Evolutionary conservation across 108 stramenopile genomes (phyloP), one percentile per base, ranked within the genome.

Genomic region (Nitzschia inconspicua): DNA sequence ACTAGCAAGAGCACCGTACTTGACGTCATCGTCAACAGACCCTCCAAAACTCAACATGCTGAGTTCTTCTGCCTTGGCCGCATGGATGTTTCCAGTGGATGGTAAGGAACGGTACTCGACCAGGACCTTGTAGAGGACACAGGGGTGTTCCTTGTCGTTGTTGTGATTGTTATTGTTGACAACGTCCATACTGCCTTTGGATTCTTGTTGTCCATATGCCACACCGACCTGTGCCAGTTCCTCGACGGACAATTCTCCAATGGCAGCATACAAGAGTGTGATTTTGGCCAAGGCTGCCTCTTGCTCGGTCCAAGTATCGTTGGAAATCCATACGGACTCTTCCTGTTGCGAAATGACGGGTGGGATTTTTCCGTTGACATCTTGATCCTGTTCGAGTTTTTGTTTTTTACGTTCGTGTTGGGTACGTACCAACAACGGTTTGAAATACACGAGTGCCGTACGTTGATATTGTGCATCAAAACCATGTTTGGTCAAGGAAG

Each of bases 21-120:
- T 82, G 50, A 82, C 76, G 48, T 76, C 81, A 40, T 82, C 81
- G 47, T 82, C 81, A n/a, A 82, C 65, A 43, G 62, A 65, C 3
- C 76, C 81, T 0, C 81, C 81, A 54, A 82, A 82, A 39, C 65
- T 70, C 1, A 82, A 49, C 81, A 82, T 82, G 62, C 61, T 64
- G 6, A 82, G 49, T 53, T 82, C 81, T 60, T 82, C 81, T 14
- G 81, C 81, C 41, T 70, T 58, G 0, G 64, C 63, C 0, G 81
- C 81, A 3, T 34, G 20, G 32, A 60, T 49, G n/a, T 75, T 77
- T 34, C 73, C 80, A 1, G 76, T 75, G 28, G 76, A 50, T 10
- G 80, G 81, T n/a, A 77, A 29, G n/a, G 61, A 73, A 11, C 69
- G 51, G 47, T 82, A 82, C 46, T 82, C 76, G 9, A 74, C 66